Base-by-base conservation (phyloP, 176 grass and related monocot genomes). In the Elaeis guineensis region DNA sequence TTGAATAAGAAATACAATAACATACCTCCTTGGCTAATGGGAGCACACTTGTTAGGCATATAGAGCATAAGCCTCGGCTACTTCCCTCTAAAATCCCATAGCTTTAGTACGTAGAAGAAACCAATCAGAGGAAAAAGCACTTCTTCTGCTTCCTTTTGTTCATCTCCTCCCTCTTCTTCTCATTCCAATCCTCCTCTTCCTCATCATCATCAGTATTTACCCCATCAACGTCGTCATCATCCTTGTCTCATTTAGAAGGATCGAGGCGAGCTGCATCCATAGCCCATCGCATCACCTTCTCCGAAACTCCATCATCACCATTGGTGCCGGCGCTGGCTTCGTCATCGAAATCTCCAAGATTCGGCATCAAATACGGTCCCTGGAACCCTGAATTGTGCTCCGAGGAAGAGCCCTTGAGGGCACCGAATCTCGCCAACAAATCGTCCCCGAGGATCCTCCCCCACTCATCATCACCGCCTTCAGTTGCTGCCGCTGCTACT, bases 281-380 rank as follows among this genome's bases (percentile, higher is more conserved):
- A 2, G 77, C 90, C 91, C 91, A 90, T 16, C 65, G 77, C 80
- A 90, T 71, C 80, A 90, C 22, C 80, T 95, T 95, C n/a, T 67
- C 55, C 25, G 65, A 68, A 35, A 44, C 52, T 28, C 26, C n/a
- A 16, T 54, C 25, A 4, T 55, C 65, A 3, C 24, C 49, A 50
- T 15, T 21, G 14, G 17, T 21, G 4, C 75, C 82, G 23, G 5
- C 24, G 50, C 54, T 25, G 17, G 3, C 52, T 19, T 62, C 44
- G 32, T 58, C 32, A 35, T 9, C 6, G 32, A 8, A 35, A 35
- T 35, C 32, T 35, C 32, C 6, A 35, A 35, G 32, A 35, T 35
- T 35, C 11, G n/a, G 25, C 26, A 21, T 4, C 63, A 52, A 23
- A 66, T 30, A 24, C 19, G 3, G 65, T 66, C 39, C 12, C 23